Conservation (phyloP, 352 stramenopile species). For the Thraustochytrium striatum region DNA sequence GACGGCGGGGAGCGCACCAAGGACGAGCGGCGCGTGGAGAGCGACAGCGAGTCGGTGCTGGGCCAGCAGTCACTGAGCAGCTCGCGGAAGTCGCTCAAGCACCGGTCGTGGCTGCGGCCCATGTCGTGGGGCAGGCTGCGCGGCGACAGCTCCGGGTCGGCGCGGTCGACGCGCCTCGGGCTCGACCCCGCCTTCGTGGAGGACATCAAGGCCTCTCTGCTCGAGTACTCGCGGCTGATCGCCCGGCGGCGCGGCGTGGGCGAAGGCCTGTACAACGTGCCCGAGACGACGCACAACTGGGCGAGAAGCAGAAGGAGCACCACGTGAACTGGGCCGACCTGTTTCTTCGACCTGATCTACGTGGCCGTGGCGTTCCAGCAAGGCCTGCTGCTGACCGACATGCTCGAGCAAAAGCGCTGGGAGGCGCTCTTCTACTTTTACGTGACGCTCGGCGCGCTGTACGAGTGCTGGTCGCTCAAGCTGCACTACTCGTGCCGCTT, state of each 20-base stretch:
- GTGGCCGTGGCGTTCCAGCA: constrained; percentile 32
- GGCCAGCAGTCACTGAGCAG: too few species aligned
- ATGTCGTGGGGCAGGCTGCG: too few species aligned
- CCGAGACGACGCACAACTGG: constrained; percentile 37
- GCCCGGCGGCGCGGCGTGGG: constrained; percentile 18
- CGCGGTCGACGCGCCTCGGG: not conserved
- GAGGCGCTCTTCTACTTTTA: constrained; percentile 49
- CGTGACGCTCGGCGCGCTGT: constrained; percentile 1
- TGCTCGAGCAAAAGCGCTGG: not conserved
- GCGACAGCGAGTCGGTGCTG: too few species aligned
- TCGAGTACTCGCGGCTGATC: constrained; percentile 42
- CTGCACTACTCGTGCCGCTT: constrained; percentile 41
- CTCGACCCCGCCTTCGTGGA: constrained; percentile 34
- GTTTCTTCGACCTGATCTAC: constrained; percentile 47
- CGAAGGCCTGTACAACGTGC: constrained; percentile 1
- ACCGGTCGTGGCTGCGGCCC: too few species aligned
- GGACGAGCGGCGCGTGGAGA: too few species aligned
- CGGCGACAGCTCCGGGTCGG: too few species aligned
- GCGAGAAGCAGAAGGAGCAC: constrained; percentile 38
- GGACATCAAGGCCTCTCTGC: constrained; percentile 18
- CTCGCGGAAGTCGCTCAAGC: too few species aligned
- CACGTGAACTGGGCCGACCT: constrained; percentile 46
- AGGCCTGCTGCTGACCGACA: constrained; percentile 33
- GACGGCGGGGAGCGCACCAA: too few species aligned
- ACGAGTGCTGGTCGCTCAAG: constrained; percentile 44